A percentile compares a stretch with the other conserved stretches of the same genome.
phyloP scores from a whole-genome alignment of 768 basidiomycete species.

The Fomitopsis pulvina region DNA sequence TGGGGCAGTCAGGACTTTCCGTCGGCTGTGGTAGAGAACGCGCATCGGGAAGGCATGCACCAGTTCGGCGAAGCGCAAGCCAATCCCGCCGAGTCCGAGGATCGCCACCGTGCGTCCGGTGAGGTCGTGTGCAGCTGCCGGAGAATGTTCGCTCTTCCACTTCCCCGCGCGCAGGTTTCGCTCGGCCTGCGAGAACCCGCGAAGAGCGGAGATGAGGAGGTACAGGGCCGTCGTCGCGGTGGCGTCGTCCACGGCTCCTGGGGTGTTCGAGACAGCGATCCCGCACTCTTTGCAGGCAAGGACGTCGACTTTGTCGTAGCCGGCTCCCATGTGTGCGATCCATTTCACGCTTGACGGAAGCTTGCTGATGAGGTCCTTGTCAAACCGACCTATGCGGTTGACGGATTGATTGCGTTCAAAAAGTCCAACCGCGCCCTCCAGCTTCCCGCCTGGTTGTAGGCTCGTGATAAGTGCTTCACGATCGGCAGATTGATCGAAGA shows the following conservation, averaged over 20 bases:
- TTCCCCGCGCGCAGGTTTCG: conserved; percentile 42
- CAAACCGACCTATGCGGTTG: conserved; percentile 67
- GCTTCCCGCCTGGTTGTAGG: conserved; percentile 62
- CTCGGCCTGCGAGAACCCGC: conserved; percentile 67
- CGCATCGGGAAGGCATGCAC: conserved; percentile 85
- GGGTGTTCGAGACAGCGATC: conserved; percentile 82
- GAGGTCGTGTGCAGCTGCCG: conserved; percentile 51
- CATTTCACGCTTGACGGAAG: conserved; percentile 66
- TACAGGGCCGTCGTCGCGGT: conserved; percentile 87
- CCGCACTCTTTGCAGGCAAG: conserved; percentile 63
- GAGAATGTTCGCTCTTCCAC: conserved; percentile 52
- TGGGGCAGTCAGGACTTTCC: conserved; percentile 50
- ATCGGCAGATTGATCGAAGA: neutral
- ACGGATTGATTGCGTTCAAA: conserved; percentile 72
- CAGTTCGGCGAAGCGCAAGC: conserved; percentile 61
- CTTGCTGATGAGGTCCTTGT: conserved; percentile 66
- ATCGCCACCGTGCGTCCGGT: conserved; percentile 65
- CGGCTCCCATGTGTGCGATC: conserved; percentile 91
- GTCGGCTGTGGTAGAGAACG: conserved; percentile 72
- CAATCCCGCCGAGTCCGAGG: conserved; percentile 78
- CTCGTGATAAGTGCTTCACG: conserved; percentile 65
- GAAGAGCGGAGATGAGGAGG: conserved; percentile 70
- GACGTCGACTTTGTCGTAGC: conserved; percentile 86
- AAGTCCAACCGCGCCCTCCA: conserved; percentile 66
- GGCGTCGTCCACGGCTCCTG: conserved; percentile 84